A percentile compares a stretch with the other conserved stretches of the same genome.
phyloP scores from a whole-genome alignment of 352 stramenopile species.

The Phytophthora pinifolia region DNA sequence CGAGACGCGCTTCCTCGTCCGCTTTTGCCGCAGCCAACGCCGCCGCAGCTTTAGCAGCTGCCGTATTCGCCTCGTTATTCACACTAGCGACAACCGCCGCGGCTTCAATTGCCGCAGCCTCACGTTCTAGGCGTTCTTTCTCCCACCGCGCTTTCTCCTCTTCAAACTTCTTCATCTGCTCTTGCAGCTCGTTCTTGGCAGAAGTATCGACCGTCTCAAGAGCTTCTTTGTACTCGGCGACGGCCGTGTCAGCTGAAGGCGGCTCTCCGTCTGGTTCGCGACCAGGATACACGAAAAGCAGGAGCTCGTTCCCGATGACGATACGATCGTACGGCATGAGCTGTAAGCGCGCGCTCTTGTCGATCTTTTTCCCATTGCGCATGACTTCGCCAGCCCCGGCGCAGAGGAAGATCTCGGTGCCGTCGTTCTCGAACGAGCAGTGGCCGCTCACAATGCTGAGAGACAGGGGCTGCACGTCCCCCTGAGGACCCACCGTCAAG shows the following conservation, averaged over 20 bases:
- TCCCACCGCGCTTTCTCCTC: constrained; percentile 90
- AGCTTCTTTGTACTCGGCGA: constrained; percentile 86
- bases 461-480: constrained; percentile 92
- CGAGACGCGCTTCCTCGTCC: constrained; percentile 28
- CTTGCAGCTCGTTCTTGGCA: constrained; percentile 83
- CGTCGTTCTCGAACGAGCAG: constrained; percentile 72
- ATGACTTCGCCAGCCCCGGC: constrained; percentile 85
- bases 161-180: constrained; percentile 89
- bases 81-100: constrained; percentile 31
- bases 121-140: constrained; percentile 65
- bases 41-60: constrained; percentile 25
- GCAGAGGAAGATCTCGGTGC: constrained; percentile 47
- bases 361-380: constrained; percentile 81
- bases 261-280: constrained; percentile 50
- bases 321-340: constrained; percentile 74
- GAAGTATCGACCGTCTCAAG: constrained; percentile 72
- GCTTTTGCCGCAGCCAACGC: constrained; percentile 42
- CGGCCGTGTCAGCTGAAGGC: constrained; percentile 82
- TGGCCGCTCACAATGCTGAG: constrained; percentile 90
- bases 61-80: constrained; percentile 18
- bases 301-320: constrained; percentile 85
- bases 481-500: constrained; percentile 61
- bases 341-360: constrained; percentile 37
- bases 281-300: constrained; percentile 79
- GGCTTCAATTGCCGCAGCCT: constrained; percentile 26